These are phyloP conservation scores for Circinella minor DNA, from an alignment of 371 early-diverging fungal genomes.

Conservation along the genomic window DNA sequence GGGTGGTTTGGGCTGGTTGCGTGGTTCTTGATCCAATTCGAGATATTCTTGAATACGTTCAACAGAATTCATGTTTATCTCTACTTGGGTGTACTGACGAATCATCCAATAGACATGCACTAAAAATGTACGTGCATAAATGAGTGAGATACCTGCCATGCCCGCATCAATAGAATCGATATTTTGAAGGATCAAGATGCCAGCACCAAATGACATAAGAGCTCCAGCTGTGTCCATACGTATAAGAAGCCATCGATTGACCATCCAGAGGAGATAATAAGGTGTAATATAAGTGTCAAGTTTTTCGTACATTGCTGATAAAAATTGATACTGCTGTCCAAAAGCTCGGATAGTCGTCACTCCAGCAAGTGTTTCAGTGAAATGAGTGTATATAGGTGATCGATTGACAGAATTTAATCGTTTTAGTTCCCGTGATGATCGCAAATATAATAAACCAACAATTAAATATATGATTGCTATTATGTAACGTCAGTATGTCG, in stretches of 20 bases:
- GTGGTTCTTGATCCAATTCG: conserved; percentile 67
- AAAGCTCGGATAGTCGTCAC: conserved; percentile 76
- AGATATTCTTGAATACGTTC: conserved; percentile 87
- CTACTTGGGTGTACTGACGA: conserved; percentile 72
- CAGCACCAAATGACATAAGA: conserved; percentile 69
- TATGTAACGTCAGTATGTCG: neutral
- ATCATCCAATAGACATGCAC: conserved; percentile 49
- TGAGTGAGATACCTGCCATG: conserved; percentile 81
- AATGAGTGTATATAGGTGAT: conserved; percentile 76
- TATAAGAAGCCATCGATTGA: conserved; percentile 82
- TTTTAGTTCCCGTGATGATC: conserved; percentile 79
- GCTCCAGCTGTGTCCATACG: conserved; percentile 79
- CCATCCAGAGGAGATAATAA: conserved; percentile 81
- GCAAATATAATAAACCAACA: conserved; percentile 68
- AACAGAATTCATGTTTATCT: conserved; percentile 83
- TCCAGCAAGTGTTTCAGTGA: conserved; percentile 72
- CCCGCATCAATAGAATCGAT: conserved; percentile 71
- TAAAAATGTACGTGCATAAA: conserved; percentile 76
- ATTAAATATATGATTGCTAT: conserved; percentile 28
- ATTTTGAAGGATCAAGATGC: conserved; percentile 60
- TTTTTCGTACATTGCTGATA: conserved; percentile 55
- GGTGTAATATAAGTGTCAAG: conserved; percentile 74
- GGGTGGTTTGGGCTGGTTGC: conserved; percentile 39
- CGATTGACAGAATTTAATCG: conserved; percentile 78
- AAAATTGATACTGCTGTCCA: conserved; percentile 65